Conservation (phyloP, 2,329 filamentous ascomycete genomes). For the Fonsecaea erecta region DNA sequence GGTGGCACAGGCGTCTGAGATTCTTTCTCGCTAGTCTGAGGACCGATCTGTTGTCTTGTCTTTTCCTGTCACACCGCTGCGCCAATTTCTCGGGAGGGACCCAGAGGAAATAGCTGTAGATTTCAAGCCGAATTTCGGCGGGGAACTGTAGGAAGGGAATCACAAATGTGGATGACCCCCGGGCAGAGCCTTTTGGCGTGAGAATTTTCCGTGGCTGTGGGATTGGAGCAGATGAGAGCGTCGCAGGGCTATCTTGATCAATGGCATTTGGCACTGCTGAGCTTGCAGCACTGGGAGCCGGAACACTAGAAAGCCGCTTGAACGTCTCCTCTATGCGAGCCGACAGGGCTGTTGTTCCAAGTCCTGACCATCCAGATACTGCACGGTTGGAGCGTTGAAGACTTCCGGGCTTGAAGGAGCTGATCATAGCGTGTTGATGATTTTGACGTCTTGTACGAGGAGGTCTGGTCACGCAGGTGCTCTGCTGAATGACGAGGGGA, state of each 20-base stretch:
- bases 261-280: background rate
- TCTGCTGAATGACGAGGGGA: background rate
- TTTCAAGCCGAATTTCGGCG: background rate
- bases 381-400: background rate
- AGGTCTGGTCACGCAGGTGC: background rate
- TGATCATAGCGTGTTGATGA: background rate
- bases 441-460: background rate
- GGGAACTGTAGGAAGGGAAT: background rate
- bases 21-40: background rate
- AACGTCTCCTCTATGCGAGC: background rate
- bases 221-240: background rate
- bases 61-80: background rate
- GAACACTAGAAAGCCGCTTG: background rate
- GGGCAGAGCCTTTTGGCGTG: background rate
- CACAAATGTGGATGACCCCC: background rate
- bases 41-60: background rate
- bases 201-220: background rate
- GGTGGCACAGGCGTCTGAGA: background rate
- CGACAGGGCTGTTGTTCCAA: background rate
- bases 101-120: background rate
- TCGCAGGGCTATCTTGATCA: background rate
- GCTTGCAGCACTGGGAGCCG: background rate
- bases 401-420: background rate
- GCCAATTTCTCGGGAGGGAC: background rate
- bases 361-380: background rate